Conservation (phyloP, 2,329 filamentous ascomycete genomes). For the Monosporascus ibericus region DNA sequence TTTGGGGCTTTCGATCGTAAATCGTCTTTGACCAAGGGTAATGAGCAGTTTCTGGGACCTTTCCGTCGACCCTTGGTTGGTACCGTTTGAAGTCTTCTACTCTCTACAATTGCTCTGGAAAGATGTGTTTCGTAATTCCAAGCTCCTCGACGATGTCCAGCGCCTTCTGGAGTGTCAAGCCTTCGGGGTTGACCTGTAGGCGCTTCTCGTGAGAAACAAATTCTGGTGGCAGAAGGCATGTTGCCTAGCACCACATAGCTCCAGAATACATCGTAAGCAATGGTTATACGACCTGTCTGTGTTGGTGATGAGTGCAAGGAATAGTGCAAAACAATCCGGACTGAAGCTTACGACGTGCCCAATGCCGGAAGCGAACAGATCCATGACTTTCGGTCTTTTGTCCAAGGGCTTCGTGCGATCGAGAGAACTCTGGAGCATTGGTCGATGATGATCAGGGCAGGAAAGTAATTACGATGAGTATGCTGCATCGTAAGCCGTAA, state of each 20-base stretch:
- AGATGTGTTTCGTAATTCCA: slow-evolving; percentile 24
- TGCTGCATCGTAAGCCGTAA: too few relatives aligned
- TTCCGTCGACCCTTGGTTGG: not conserved
- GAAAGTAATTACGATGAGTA: not conserved
- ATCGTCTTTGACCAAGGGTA: not conserved
- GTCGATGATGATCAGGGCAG: slow-evolving; percentile 28
- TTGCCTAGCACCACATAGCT: slow-evolving; percentile 4
- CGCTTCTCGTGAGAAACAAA: not conserved
- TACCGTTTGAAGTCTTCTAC: slow-evolving; percentile 8
- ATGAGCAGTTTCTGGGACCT: not conserved
- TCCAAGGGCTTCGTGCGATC: slow-evolving; percentile 25
- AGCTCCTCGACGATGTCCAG: slow-evolving; percentile 28
- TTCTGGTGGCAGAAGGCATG: not conserved
- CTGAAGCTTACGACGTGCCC: slow-evolving; percentile 16
- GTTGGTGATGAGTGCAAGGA: not conserved
- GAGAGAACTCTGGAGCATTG: slow-evolving; percentile 30
- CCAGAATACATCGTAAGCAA: slow-evolving; percentile 1
- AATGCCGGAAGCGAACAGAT: slow-evolving; percentile 25
- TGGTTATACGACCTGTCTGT: not conserved
- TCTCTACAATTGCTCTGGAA: slow-evolving; percentile 17
- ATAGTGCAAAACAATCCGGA: too few relatives aligned
- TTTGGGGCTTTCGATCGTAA: too few relatives aligned
- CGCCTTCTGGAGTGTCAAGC: slow-evolving; percentile 21
- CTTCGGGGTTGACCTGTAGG: slow-evolving; percentile 23
- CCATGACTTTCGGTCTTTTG: slow-evolving; percentile 25